Percentiles rank a stretch among this genome's conserved stretches.
Evolutionary conservation across 768 basidiomycete species (phyloP).

Genomic region (Amyloporia xantha): DNA sequence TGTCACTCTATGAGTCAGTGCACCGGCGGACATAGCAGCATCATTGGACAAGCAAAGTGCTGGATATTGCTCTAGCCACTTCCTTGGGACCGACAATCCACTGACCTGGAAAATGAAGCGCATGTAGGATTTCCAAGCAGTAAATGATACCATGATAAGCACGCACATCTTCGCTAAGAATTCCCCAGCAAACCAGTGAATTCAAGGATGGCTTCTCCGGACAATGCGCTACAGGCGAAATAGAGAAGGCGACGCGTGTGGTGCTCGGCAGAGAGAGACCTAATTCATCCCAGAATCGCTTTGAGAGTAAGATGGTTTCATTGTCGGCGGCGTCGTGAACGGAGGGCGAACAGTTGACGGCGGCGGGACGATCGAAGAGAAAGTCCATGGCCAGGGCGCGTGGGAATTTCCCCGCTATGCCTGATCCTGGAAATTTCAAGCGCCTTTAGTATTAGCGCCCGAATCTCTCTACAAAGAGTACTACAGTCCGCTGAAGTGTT

Average conservation of each 20-base stretch:
- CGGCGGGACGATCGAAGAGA: slow-evolving; percentile 15
- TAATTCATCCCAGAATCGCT: slow-evolving; percentile 10
- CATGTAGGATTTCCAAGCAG: neutral
- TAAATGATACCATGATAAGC: neutral
- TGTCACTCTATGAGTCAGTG: slow-evolving; percentile 12
- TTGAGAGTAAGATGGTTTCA: slow-evolving; percentile 9
- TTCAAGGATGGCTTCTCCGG: slow-evolving; percentile 1
- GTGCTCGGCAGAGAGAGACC: neutral
- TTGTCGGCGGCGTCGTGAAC: slow-evolving; percentile 6
- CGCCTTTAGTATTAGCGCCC: no score
- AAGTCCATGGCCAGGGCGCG: slow-evolving; percentile 13
- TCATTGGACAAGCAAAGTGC: slow-evolving; percentile 5
- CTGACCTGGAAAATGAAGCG: slow-evolving; percentile 9
- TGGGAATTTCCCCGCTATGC: slow-evolving; percentile 5
- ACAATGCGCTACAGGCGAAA: slow-evolving; percentile 3
- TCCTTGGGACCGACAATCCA: slow-evolving; percentile 7
- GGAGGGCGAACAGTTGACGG: slow-evolving; percentile 2
- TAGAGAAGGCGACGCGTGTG: slow-evolving; percentile 9
- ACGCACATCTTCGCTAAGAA: slow-evolving; percentile 33
- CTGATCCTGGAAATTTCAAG: neutral
- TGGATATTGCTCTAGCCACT: slow-evolving; percentile 13
- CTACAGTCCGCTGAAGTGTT: no score
- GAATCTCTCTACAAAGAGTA: no score
- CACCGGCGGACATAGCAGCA: neutral
- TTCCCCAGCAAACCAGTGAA: slow-evolving; percentile 30